Base-by-base conservation (phyloP, 78 protist species). In the Dictyostelium discoideum region DNA sequence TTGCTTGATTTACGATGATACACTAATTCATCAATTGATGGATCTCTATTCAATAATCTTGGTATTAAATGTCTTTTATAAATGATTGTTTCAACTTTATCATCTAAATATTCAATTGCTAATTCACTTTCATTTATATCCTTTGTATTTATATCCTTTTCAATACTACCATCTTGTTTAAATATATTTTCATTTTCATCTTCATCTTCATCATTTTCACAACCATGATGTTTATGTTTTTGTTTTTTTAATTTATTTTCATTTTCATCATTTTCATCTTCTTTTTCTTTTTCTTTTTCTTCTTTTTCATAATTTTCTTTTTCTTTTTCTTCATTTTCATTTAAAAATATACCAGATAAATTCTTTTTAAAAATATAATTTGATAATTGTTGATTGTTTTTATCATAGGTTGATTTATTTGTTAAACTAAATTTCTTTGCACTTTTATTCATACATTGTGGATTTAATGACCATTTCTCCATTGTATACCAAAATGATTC, bases 401-500 rank as follows among this genome's bases (percentile, higher is more conserved):
- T 20, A 89, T 81, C 39, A 22, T 63, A 80, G 14, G 80, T 78
- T 29, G 87, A n/a, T 81, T 81, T 89, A 18, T 85, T 79, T 42
- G 37, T 63, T 24, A 89, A 40, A 42, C 72, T 69, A 44, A 44
- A 89, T 69, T 81, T 57, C 40, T 89, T 89, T 22, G 69, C 82
- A 50, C 39, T 69, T 32, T 50, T 89, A 84, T 57, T 80, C 65
- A 81, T 89, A 44, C 50, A 84, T 37, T 57, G 60, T 20, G 94
- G 94, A 46, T 89, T 63, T 24, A 80, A 26, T n/a, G 84, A 39
- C 94, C 94, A 89, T 89, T 81, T 89, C 69, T 89, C 84, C 94
- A 89, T 89, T 8, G 84, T 69, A 10, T 26, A 89, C 94, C 94
- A 89, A 81, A 89, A 89, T 8, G 94, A 82, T 0, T 82, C 86